Percentiles rank a stretch among this genome's conserved stretches.
Evolutionary conservation across 805 yeast species (phyloP).

Genomic region (Ogataea trehaloabstinens): DNA sequence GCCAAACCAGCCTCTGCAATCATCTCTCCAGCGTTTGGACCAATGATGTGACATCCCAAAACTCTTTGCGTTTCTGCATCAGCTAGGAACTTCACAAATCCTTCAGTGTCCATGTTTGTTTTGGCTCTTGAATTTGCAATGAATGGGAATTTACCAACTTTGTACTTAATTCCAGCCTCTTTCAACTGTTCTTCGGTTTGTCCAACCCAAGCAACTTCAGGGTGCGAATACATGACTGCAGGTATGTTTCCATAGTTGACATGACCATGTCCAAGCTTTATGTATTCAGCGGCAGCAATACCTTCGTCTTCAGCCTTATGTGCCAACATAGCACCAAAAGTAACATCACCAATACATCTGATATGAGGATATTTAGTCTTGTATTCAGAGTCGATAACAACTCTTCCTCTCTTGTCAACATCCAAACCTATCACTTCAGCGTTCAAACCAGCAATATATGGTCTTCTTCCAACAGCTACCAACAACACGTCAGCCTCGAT

Average conservation of each 20-base stretch:
- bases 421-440: slow-evolving; percentile 89
- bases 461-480: slow-evolving; percentile 99
- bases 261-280: slow-evolving; percentile 93
- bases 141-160: slow-evolving; percentile 97
- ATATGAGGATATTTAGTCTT: slow-evolving; percentile 90
- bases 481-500: slow-evolving; percentile 89
- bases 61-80: slow-evolving; percentile 97
- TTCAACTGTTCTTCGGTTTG: slow-evolving; percentile 92
- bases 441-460: slow-evolving; percentile 85
- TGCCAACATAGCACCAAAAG: slow-evolving; percentile 99
- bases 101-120: slow-evolving; percentile 96
- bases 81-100: slow-evolving; percentile 91
- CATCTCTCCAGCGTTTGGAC: slow-evolving; percentile 99
- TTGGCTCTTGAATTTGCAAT: slow-evolving; percentile 99
- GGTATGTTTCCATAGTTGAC: slow-evolving; percentile 98
- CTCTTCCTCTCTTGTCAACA: slow-evolving; percentile 86
- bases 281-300: slow-evolving; percentile 95
- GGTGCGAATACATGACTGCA: slow-evolving; percentile 98
- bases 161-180: slow-evolving; percentile 87
- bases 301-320: slow-evolving; percentile 99
- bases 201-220: slow-evolving; percentile 99
- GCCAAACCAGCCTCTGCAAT: slow-evolving; percentile 98
- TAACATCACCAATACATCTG: slow-evolving; percentile 96
- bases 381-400: slow-evolving; percentile 91
- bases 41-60: slow-evolving; percentile 94